phyloP scores from a whole-genome alignment of 176 grass and related monocot species.

The Poa pratensis region DNA sequence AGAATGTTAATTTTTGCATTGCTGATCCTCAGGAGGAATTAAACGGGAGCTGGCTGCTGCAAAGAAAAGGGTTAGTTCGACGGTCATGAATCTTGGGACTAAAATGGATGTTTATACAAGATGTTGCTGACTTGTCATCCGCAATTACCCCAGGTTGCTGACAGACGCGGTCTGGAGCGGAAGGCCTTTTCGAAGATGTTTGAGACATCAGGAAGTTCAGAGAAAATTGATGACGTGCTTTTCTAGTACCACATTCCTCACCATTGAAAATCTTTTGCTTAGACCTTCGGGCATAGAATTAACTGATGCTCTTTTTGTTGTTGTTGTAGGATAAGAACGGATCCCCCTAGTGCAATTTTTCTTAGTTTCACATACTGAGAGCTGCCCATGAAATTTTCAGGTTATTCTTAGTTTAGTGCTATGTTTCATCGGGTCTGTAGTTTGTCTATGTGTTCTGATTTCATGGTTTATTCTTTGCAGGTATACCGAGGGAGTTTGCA shows the following conservation, averaged over 20 bases:
- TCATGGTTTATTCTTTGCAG: conserved; percentile 17
- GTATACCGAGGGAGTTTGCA: conserved; percentile 25
- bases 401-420: not conserved
- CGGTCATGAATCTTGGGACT: conserved; percentile 8
- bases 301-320: conserved; percentile 5
- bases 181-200: conserved; percentile 92
- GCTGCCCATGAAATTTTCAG: not conserved
- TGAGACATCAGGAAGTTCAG: conserved; percentile 67
- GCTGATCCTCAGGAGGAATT: conserved; percentile 62
- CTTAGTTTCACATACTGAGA: not conserved
- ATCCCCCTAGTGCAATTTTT: not conserved
- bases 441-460: conserved; percentile 18
- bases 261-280: not conserved
- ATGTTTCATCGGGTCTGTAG: not conserved
- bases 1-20: conserved; percentile 37
- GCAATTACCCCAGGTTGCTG: conserved; percentile 60
- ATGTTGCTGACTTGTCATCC: conserved; percentile 20
- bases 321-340: conserved; percentile 43
- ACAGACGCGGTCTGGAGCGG: conserved; percentile 71
- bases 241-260: conserved; percentile 17
- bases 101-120: not conserved
- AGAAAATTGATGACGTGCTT: conserved; percentile 58
- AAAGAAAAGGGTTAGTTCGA: conserved; percentile 80
- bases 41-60: conserved; percentile 83
- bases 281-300: too few relatives aligned